These are phyloP conservation scores for Nannizziopsis arthrosporioides DNA, from an alignment of 2,329 filamentous ascomycete genomes.

Conservation along the genomic window DNA sequence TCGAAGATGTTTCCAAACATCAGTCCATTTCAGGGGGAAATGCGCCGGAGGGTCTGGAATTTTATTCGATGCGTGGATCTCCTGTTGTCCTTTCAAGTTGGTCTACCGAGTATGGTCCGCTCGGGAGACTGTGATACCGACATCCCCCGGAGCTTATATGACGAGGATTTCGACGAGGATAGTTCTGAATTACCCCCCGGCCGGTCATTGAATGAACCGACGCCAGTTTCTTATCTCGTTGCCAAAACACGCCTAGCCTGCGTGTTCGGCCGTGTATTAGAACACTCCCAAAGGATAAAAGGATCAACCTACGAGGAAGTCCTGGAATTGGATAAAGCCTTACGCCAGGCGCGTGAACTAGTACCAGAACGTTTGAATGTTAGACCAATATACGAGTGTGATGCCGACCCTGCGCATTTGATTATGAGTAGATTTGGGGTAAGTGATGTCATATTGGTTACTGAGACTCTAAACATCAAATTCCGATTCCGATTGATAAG, in stretches of 20 bases:
- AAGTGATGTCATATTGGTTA: conserved; percentile 13
- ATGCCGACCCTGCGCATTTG: conserved; percentile 54
- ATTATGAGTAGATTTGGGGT: conserved; percentile 71
- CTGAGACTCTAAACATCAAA: conserved; percentile 11
- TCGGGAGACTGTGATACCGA: conserved; percentile 52
- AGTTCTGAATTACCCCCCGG: conserved; percentile 44
- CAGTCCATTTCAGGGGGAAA: conserved; percentile 50
- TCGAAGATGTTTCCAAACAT: conserved; percentile 49
- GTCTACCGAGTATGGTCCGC: conserved; percentile 55
- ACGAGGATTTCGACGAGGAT: conserved; percentile 53
- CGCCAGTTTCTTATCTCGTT: conserved; percentile 42
- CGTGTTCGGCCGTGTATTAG: conserved; percentile 36
- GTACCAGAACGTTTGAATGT: conserved; percentile 72
- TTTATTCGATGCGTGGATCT: conserved; percentile 49
- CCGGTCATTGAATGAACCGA: conserved; percentile 49
- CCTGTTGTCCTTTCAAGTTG: conserved; percentile 55
- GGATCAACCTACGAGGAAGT: conserved; percentile 47
- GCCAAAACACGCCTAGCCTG: conserved; percentile 34
- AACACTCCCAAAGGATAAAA: conserved; percentile 32
- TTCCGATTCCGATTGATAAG: too few species aligned
- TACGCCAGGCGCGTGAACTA: conserved; percentile 48
- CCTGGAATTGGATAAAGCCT: conserved; percentile 48
- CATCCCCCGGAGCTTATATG: conserved; percentile 50
- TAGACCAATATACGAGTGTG: conserved; percentile 60
- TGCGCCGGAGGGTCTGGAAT: conserved; percentile 40